Evolutionary conservation across 2,329 filamentous ascomycete species (phyloP).

Genomic region (Albifimbria verrucaria): DNA sequence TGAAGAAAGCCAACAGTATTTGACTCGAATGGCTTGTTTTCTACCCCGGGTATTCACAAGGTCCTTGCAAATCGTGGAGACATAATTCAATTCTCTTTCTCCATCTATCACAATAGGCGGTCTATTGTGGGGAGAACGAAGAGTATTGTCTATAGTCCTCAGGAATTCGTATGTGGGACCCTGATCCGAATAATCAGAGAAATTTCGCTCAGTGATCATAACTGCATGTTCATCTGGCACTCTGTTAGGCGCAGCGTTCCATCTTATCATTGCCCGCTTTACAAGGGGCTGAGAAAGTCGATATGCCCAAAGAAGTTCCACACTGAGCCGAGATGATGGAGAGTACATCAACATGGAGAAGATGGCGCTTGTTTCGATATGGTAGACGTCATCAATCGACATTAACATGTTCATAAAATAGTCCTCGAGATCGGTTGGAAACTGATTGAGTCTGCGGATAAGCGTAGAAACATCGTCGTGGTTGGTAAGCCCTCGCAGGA

Average conservation of each 20-base stretch:
- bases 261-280: not conserved
- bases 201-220: too few relatives aligned
- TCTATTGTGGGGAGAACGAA: not conserved
- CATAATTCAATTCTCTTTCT: not conserved
- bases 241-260: not conserved
- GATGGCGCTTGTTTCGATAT: not conserved
- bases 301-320: not conserved
- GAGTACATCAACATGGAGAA: not conserved
- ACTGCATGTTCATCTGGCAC: not conserved
- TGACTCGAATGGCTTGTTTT: not conserved
- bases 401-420: slow-evolving; percentile 1
- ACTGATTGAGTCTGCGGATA: not conserved
- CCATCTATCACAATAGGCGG: not conserved
- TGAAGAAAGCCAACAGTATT: not conserved
- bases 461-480: not conserved
- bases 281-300: not conserved
- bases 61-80: not conserved
- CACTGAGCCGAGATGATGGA: not conserved
- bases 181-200: too few relatives aligned
- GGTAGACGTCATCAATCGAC: not conserved
- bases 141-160: not conserved
- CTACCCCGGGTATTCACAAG: not conserved
- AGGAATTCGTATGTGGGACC: not conserved
- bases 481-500: not conserved
- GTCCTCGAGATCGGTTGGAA: not conserved